phyloP scores from a whole-genome alignment of 768 basidiomycete genomes.

The Suillus decipiens region DNA sequence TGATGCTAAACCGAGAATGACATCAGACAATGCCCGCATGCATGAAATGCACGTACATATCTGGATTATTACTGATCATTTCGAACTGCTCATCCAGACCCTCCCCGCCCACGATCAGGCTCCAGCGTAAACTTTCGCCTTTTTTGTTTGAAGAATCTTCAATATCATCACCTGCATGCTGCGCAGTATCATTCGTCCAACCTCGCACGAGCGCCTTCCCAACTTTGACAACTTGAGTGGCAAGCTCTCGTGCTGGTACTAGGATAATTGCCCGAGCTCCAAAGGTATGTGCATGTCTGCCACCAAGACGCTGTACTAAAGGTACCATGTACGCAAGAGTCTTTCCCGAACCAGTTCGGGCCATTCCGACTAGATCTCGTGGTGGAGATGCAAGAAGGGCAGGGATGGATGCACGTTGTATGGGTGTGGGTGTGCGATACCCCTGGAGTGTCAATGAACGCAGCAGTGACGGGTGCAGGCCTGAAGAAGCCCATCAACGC shows the following conservation, averaged over 20 bases:
- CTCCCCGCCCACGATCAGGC: conserved; percentile 94
- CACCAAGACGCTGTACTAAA: conserved; percentile 82
- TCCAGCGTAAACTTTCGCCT: conserved; percentile 78
- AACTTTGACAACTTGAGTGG: conserved; percentile 90
- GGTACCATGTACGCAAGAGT: conserved; percentile 96
- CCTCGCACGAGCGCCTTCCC: conserved; percentile 93
- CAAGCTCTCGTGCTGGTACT: conserved; percentile 91
- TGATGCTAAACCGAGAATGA: conserved; percentile 59
- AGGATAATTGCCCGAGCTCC: conserved; percentile 88
- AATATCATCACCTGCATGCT: conserved; percentile 66
- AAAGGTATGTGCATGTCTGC: conserved; percentile 75
- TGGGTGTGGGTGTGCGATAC: conserved; percentile 93
- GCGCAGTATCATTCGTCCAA: conserved; percentile 60
- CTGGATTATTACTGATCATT: conserved; percentile 91
- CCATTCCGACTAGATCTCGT: conserved; percentile 96
- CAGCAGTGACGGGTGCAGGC: conserved; percentile 80
- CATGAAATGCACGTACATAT: conserved; percentile 66
- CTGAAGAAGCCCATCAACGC: conserved; percentile 38
- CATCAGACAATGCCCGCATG: conserved; percentile 14
- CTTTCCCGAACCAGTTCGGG: conserved; percentile 96
- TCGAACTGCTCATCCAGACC: conserved; percentile 95
- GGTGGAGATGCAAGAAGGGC: conserved; percentile 81
- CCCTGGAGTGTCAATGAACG: conserved; percentile 89
- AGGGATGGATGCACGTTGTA: conserved; percentile 90
- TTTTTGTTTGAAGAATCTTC: conserved; percentile 49